Base-by-base conservation (phyloP, 2,329 filamentous ascomycete genomes). In the Botryosphaeria dothidea region DNA sequence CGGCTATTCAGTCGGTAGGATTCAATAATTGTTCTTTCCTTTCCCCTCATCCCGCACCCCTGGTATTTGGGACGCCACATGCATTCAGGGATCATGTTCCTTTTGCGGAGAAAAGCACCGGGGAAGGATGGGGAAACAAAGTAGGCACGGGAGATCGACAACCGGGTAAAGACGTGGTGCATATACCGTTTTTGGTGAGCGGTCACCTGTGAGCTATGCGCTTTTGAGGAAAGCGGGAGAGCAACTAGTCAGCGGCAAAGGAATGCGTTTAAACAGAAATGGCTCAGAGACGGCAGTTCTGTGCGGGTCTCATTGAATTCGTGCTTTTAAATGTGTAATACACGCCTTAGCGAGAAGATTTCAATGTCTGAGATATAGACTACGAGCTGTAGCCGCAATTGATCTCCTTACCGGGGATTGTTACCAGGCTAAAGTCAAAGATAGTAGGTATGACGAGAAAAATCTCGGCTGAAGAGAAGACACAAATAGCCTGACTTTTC, bases 81-180 rank as follows among this genome's bases (percentile, higher is more conserved):
- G 31, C 21, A 21, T 38, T 11, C 51, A 17, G n/a, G 31, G 51
- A 38, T 56, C 19, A 23, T 15, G 17, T 34, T 41, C 17, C 38
- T 4, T 17, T 19, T 56, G 51, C 51, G 51, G 51, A 56, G 51
- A 56, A 56, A 51, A 15, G 48, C 23, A 9, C 25, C 31, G 11
- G 23, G 19, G 29, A 17, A 21, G 19, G 19, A 11, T 25, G 45
- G 45, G 49, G n/a, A 19, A 19, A 25, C 19, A n/a, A 15, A 56
- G 23, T 25, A 56, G 31, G 51, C 34, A 23, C 51, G 51, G 31
- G 51, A 56, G 51, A 56, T 56, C 51, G 51, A 25, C 51, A 31
- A 17, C 51, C 51, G 51, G 51, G 51, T 56, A 56, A 56, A 56
- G 7, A 36, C 51, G 51, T 38, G 31, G 27, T 31, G 48, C 23